phyloP scores from a whole-genome alignment of 768 basidiomycete species.

The Calocera cornea region DNA sequence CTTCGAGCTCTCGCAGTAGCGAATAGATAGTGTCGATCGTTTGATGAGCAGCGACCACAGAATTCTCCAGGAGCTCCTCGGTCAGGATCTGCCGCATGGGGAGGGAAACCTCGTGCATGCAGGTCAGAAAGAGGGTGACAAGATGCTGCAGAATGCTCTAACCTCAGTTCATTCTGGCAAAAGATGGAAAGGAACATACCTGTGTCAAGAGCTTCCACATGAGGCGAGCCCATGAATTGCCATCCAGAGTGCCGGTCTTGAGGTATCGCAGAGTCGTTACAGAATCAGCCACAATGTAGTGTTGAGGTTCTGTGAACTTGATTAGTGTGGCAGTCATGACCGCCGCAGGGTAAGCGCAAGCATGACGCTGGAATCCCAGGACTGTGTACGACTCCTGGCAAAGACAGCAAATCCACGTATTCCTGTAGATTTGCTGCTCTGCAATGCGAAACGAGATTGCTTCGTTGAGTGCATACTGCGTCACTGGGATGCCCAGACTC shows the following conservation, averaged over 20 bases:
- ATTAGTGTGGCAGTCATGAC: background rate
- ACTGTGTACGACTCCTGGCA: background rate
- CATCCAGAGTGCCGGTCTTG: background rate
- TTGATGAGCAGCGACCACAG: background rate
- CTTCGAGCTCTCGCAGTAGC: background rate
- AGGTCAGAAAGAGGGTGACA: background rate
- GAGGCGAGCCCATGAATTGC: background rate
- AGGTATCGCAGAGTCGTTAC: background rate
- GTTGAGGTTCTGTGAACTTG: background rate
- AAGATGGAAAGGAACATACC: background rate
- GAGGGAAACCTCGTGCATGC: background rate
- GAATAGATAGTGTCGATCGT: background rate
- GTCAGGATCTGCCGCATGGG: background rate
- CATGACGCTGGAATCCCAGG: background rate
- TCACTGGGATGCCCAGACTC: background rate
- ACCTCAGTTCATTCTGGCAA: background rate
- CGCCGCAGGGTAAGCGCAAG: background rate
- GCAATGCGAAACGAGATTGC: background rate
- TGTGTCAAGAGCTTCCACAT: constrained; percentile 1
- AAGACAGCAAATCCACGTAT: background rate
- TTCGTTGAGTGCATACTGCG: background rate
- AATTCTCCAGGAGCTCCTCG: background rate
- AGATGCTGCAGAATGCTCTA: background rate
- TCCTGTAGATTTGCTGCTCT: background rate
- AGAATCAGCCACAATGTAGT: background rate